Conservation (phyloP, 495 filamentous ascomycete genomes). For the Penicillium waksmanii region DNA sequence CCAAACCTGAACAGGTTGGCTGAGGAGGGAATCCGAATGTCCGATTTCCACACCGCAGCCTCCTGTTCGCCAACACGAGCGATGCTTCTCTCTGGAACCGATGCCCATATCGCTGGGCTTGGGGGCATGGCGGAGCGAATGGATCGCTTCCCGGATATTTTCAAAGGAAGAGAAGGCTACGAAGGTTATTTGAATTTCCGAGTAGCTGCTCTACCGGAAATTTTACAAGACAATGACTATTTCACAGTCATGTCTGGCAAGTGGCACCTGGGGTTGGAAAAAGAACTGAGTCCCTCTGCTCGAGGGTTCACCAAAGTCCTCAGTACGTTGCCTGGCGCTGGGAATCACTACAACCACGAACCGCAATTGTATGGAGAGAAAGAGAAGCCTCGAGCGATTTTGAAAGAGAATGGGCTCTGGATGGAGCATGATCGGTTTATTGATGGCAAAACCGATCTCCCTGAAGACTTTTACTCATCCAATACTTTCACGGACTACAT, state of each 20-base stretch:
- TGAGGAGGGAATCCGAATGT: constrained; percentile 30
- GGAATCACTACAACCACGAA: constrained; percentile 56
- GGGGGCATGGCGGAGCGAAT: constrained; percentile 33
- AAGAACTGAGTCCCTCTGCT: constrained; percentile 4
- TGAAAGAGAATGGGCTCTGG: constrained; percentile 14
- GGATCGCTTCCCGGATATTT: constrained; percentile 13
- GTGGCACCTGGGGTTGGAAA: constrained; percentile 30
- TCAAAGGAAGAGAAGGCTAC: constrained; percentile 49
- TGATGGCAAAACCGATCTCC: constrained; percentile 34
- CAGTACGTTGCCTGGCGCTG: constrained; percentile 40
- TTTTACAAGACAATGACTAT: constrained; percentile 55
- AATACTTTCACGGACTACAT: constrained; percentile 43
- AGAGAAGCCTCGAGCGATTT: constrained; percentile 5
- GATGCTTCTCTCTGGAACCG: constrained; percentile 56
- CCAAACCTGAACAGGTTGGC: constrained; percentile 35
- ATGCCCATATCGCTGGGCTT: constrained; percentile 45
- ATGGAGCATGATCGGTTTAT: constrained; percentile 1
- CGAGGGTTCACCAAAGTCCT: constrained; percentile 26
- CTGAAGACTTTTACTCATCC: constrained; percentile 43
- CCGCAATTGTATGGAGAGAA: constrained; percentile 33
- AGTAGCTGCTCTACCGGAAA: constrained; percentile 54
- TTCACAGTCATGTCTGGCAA: constrained; percentile 58
- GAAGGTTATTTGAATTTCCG: constrained; percentile 59
- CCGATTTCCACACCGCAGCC: constrained; percentile 35
- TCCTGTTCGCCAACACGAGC: constrained; percentile 40